phyloP scores from a whole-genome alignment of 2,329 filamentous ascomycete species.

The Magnaporthiopsis rhizophila region DNA sequence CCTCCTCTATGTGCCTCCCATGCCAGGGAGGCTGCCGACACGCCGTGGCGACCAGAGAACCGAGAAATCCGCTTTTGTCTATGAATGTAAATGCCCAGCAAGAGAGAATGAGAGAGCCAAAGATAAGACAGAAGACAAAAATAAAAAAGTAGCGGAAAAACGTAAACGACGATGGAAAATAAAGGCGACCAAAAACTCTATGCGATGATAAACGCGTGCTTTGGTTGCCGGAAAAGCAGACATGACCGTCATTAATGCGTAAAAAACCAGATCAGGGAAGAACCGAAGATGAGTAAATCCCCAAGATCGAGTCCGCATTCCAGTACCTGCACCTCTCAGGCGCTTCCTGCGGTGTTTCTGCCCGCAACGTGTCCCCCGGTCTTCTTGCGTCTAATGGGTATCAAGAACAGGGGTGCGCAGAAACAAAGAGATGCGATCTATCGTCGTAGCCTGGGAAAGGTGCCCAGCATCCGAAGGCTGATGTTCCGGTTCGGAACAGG shows the following conservation, averaged over 20 bases:
- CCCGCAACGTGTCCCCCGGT: constrained; percentile 19
- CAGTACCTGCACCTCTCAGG: constrained; percentile 18
- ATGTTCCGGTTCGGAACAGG: constrained; percentile 22
- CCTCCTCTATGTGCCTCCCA: constrained; percentile 5
- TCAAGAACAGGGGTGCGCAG: constrained; percentile 26
- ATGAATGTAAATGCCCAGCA: constrained; percentile 33
- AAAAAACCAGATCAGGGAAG: constrained; percentile 19
- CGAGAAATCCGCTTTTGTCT: constrained; percentile 62
- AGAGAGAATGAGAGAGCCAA: constrained; percentile 15
- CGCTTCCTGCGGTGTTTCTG: constrained; percentile 19
- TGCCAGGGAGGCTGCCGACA: constrained; percentile 1
- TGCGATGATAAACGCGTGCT: constrained; percentile 14
- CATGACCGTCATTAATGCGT: constrained; percentile 30
- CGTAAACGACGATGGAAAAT: constrained; percentile 9
- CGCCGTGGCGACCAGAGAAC: constrained; percentile 34
- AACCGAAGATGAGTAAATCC: background rate
- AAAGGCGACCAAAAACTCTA: constrained; percentile 6
- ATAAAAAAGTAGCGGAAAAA: constrained; percentile 4
- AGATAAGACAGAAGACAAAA: constrained; percentile 13
- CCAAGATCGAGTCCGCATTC: background rate
- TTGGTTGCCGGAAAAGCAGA: constrained; percentile 28
- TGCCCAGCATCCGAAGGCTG: constrained; percentile 26
- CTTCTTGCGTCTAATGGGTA: constrained; percentile 30
- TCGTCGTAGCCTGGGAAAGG: constrained; percentile 25
- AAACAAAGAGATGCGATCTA: constrained; percentile 27